Evolutionary conservation across 495 filamentous ascomycete genomes (phyloP), one percentile per base, ranked within the genome.

Genomic region (Thermothielavioides terrestris): DNA sequence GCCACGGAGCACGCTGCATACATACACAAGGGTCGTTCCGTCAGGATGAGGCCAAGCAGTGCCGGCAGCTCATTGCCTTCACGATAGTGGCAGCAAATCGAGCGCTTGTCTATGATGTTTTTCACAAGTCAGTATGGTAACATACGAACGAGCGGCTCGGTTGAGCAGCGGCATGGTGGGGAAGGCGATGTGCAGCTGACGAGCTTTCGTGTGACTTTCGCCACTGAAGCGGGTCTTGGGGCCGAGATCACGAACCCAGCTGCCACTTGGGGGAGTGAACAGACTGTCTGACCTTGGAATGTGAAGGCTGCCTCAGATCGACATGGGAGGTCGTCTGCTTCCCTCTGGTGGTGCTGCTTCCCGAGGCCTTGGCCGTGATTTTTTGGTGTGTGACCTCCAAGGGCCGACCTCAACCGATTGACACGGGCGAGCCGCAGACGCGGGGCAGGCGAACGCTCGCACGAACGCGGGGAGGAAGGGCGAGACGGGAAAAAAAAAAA

Each of bases 31-130:
- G 8, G 39, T 42, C 38, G 47, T 50, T 50, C 34, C 28, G 25
- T 30, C 32, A 57, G 21, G 23, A 46, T 27, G 47, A 54, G 49
- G 44, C 46, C 54, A 56, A 34, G 54, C 61, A 56, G 39, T 43
- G 43, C 52, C 57, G 56, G 38, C 43, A 41, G 54, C 40, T 62
- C 61, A 64, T 62, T 54, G 52, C 59, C 45, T 55, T 35, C 28
- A 50, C 50, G 54, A 50, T 52, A 50, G 61, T 54, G 52, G 53
- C 58, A 58, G 61, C 61, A 59, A 57, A 53, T 44, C 27, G 40
- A 49, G 47, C 46, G 25, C 37, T 48, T 55, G 45, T 43, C 42
- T n/a, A 23, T 18, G 5, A 30, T 42, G 51, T 30, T 12, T 26
- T 27, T 31, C 11, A 14, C 38, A 42, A 18, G 31, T 48, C 25